Evolutionary conservation across 2,329 filamentous ascomycete species (phyloP).

Genomic region (Bipolaris bicolor): DNA sequence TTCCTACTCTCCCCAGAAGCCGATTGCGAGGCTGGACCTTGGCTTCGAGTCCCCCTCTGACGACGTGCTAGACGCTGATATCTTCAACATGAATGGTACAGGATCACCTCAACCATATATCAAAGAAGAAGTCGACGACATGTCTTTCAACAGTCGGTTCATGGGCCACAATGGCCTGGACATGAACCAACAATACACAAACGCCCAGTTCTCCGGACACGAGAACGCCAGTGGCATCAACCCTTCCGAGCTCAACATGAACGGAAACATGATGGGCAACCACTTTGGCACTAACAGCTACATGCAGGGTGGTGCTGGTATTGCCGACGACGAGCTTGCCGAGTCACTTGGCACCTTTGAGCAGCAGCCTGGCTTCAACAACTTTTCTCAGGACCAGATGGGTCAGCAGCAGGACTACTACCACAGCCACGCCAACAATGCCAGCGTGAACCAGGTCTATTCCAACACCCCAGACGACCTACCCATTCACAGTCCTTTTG

Average conservation of each 20-base stretch:
- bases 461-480: constrained; percentile 91
- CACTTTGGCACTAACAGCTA: constrained; percentile 71
- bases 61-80: constrained; percentile 52
- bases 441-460: constrained; percentile 75
- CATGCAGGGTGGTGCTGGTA: constrained; percentile 76
- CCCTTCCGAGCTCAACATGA: constrained; percentile 82
- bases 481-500: constrained; percentile 89
- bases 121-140: constrained; percentile 71
- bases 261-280: constrained; percentile 62
- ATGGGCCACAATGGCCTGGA: constrained; percentile 58
- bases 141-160: constrained; percentile 60
- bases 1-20: constrained; percentile 50
- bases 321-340: constrained; percentile 86
- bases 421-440: constrained; percentile 53
- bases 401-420: constrained; percentile 63
- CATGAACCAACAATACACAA: constrained; percentile 58
- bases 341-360: constrained; percentile 68
- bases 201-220: constrained; percentile 55
- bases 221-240: constrained; percentile 64
- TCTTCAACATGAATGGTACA: constrained; percentile 61
- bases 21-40: constrained; percentile 47
- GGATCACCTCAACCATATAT: constrained; percentile 66
- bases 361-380: constrained; percentile 49
- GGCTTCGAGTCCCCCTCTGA: constrained; percentile 49
- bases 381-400: constrained; percentile 63